Base-by-base conservation (phyloP, 768 basidiomycete genomes). In the Pleurotus sapidus region DNA sequence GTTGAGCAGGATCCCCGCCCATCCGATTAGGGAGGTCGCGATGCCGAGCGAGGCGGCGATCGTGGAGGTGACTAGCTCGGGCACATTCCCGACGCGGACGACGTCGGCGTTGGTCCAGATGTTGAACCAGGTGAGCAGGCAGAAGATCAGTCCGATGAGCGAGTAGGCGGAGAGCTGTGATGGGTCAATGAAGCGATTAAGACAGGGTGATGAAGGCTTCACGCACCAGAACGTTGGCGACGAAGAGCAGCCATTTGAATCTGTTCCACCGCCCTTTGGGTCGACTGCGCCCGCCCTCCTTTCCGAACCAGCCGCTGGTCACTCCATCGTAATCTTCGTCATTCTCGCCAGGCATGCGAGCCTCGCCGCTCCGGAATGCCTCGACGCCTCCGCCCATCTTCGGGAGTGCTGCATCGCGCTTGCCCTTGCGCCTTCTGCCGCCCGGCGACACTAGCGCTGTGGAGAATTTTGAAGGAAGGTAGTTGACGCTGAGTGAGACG, bases 211-310 rank as follows among this genome's bases (percentile, higher is more conserved):
- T 57, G 46, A 57, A 55, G 20, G 20, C 8, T 34, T 2, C n/a
- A 64, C 74, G 43, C 54, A 77, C 77, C 30, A 86, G 37, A 30
- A 76, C 64, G 65, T 92, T 93, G 48, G 87, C 74, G 48, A 83
- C 46, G 68, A 93, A 87, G 4, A 94, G 69, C 11, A 79, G 72
- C 90, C 90, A 93, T 68, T 95, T 94, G 80, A 93, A 94, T 60
- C 76, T 81, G 66, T 85, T 93, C 92, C 92, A 95, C 11, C 85
- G 74, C 57, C 89, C 70, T 60, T 72, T 72, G 49, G 50, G 55
- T 34, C 68, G 70, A 63, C 77, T 69, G 58, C 73, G 72, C 1
- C 65, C 66, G 59, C 70, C 71, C 55, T 73, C 72, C 30, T 70
- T 68, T 37, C 77, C 76, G 65, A 79, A 82, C 70, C 72, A 74